Percentiles rank a stretch among this genome's conserved stretches.
Evolutionary conservation across 1,284 basidiomycete species (phyloP).

Genomic region (Hemileia vastatrix): DNA sequence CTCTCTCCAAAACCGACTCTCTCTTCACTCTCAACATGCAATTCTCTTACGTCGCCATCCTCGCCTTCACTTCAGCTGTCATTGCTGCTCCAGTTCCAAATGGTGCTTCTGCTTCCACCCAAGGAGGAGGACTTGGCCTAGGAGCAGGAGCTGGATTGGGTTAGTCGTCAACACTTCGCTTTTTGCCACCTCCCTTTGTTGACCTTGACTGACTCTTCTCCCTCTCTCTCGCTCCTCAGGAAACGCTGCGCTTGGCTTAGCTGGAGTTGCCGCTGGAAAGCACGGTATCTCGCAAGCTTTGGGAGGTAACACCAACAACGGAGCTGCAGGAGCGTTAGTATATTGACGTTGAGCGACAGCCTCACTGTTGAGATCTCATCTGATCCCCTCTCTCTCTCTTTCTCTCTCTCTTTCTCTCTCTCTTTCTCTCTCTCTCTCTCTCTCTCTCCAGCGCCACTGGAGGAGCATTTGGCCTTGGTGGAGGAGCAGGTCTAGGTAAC

Average conservation of each 20-base stretch:
- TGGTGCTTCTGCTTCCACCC: background rate
- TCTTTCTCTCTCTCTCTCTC: background rate
- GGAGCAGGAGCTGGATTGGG: background rate
- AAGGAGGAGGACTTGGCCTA: background rate
- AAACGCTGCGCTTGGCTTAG: background rate
- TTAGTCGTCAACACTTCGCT: background rate
- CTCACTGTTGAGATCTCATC: background rate
- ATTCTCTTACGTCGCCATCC: background rate
- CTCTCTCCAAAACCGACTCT: background rate
- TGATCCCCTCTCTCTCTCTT: background rate
- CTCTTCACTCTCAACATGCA: background rate
- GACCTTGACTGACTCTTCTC: background rate
- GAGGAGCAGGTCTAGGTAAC: background rate
- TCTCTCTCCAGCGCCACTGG: background rate
- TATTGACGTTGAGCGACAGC: background rate
- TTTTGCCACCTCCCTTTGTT: background rate
- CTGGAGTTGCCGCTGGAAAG: background rate
- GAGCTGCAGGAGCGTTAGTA: background rate
- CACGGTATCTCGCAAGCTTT: background rate
- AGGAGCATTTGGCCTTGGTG: background rate
- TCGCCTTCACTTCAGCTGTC: background rate
- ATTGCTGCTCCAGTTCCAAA: background rate
- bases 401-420: background rate
- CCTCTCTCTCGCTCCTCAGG: background rate
- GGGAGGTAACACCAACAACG: background rate